These are phyloP conservation scores for Lasiodiplodia theobromae DNA, from an alignment of 2,329 filamentous ascomycete genomes.

Conservation along the genomic window DNA sequence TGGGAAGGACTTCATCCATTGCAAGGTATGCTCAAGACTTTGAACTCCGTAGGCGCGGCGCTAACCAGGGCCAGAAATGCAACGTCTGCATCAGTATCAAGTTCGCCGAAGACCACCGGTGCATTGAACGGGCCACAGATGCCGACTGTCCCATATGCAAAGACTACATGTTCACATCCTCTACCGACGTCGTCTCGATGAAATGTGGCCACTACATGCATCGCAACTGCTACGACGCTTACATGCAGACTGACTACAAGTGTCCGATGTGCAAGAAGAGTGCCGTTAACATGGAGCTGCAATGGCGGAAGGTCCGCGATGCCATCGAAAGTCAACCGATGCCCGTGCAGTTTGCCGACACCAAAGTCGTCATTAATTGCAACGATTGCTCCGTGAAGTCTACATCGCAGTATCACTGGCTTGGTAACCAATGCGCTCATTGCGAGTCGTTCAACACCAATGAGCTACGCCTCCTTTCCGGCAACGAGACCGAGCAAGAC, in stretches of 20 bases:
- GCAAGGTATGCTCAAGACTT: conserved; percentile 70
- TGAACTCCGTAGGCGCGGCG: not conserved
- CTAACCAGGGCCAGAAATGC: conserved; percentile 61
- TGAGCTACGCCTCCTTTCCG: conserved; percentile 54
- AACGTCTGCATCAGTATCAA: conserved; percentile 93
- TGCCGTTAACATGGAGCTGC: conserved; percentile 95
- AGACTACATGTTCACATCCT: conserved; percentile 94
- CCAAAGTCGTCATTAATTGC: conserved; percentile 83
- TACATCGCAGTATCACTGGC: conserved; percentile 89
- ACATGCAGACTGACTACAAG: conserved; percentile 90
- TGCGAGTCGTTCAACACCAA: conserved; percentile 63
- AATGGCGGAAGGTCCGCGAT: conserved; percentile 89
- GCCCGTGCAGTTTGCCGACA: conserved; percentile 81
- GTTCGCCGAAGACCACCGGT: conserved; percentile 84
- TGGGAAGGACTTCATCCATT: conserved; percentile 97
- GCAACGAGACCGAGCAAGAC: conserved; percentile 43
- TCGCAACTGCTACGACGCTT: conserved; percentile 83
- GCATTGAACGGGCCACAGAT: conserved; percentile 92
- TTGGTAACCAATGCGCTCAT: conserved; percentile 83
- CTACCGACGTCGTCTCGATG: conserved; percentile 89
- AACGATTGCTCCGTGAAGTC: conserved; percentile 94
- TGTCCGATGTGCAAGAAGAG: conserved; percentile 97
- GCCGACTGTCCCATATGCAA: conserved; percentile 97
- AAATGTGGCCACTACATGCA: conserved; percentile 96
- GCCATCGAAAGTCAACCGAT: conserved; percentile 90